Percentiles rank a stretch among this genome's conserved stretches.
These are phyloP conservation scores for Fusarium annulatum DNA, from an alignment of 2,329 filamentous ascomycete genomes.

Conservation along the genomic window DNA sequence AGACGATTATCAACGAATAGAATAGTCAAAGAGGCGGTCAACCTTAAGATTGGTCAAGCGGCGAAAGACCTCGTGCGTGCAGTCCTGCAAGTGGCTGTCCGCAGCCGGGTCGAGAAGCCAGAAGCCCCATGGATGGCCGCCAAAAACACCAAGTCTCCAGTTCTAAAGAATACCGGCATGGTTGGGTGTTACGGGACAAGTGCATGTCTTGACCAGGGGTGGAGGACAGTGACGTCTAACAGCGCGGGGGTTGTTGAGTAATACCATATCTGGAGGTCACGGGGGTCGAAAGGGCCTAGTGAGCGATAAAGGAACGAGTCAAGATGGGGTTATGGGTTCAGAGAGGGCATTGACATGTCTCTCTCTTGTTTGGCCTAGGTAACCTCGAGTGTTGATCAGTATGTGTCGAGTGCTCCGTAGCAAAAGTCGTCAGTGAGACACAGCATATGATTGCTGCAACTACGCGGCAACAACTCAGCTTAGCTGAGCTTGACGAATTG, in stretches of 20 bases:
- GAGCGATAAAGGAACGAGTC: slow-evolving; percentile 13
- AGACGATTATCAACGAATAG: slow-evolving; percentile 35
- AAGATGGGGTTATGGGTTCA: slow-evolving; percentile 10
- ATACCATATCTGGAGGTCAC: slow-evolving; percentile 34
- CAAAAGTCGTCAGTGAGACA: slow-evolving; percentile 10
- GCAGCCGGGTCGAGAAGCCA: slow-evolving; percentile 37
- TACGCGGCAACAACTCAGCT: slow-evolving; percentile 13
- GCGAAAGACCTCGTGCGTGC: slow-evolving; percentile 31
- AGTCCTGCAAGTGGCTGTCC: slow-evolving; percentile 37
- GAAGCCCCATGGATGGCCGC: slow-evolving; percentile 28
- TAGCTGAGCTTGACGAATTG: neutral
- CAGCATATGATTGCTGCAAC: slow-evolving; percentile 18
- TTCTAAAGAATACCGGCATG: slow-evolving; percentile 29
- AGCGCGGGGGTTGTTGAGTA: slow-evolving; percentile 30
- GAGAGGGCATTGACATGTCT: slow-evolving; percentile 21
- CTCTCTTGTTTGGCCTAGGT: neutral
- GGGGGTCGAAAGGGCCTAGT: slow-evolving; percentile 23
- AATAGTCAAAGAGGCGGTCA: slow-evolving; percentile 42
- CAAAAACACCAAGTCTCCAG: slow-evolving; percentile 25
- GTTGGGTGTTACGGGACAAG: slow-evolving; percentile 17
- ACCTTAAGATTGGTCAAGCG: slow-evolving; percentile 39
- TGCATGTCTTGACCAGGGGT: slow-evolving; percentile 25
- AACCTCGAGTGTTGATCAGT: neutral
- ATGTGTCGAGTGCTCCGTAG: neutral
- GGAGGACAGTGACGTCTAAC: slow-evolving; percentile 39